Evolutionary conservation across 1,284 basidiomycete genomes (phyloP), one percentile per base, ranked within the genome.

Genomic region (Wolfiporia cocos): DNA sequence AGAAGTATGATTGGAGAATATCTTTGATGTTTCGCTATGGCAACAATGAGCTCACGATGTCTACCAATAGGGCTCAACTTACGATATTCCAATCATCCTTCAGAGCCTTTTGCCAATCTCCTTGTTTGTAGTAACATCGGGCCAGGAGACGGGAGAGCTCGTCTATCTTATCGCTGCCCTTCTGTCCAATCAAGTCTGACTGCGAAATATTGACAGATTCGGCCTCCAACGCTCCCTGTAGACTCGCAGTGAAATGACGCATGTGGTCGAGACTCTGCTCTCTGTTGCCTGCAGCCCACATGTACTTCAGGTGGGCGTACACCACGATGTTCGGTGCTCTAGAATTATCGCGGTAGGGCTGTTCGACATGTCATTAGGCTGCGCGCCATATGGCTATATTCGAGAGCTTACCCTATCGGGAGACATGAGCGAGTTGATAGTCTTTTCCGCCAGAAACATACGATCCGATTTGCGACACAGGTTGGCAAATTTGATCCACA

Each of bases 401-500:
- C 9, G 24, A 48, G 39, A 29, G 15, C 69, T 30, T 52, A 83
- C 81, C 55, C 74, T 66, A 46, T 81, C 68, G 49, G 86, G 74
- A 19, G 82, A 80, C 28, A 95, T 71, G 3, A 98, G 68, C 0
- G 92, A 95, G 53, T 95, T 93, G 56, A 99, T 87, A 2, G 96
- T 97, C 71, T 99, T 99, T 56, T 98, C 92, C 0, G 96, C 95
- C 41, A 99, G 68, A 31, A 82, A 80, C 78, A 92, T 83, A 3
- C 89, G 74, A 42, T 90, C 89, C 15, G 83, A 86, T 62, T 90
- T 91, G 48, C 90, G 80, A 57, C 90, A 92, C 1, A 92, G 68
- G 52, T 92, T 92, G 18, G 89, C 90, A 56, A 92, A 92, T 62
- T 90, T 86, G 66, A 92, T 98, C 95, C 95, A 98, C 77, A 97